Evolutionary conservation across 225 moss, liverwort and hornwort genomes (phyloP).

Genomic region (Bryum argenteum): DNA sequence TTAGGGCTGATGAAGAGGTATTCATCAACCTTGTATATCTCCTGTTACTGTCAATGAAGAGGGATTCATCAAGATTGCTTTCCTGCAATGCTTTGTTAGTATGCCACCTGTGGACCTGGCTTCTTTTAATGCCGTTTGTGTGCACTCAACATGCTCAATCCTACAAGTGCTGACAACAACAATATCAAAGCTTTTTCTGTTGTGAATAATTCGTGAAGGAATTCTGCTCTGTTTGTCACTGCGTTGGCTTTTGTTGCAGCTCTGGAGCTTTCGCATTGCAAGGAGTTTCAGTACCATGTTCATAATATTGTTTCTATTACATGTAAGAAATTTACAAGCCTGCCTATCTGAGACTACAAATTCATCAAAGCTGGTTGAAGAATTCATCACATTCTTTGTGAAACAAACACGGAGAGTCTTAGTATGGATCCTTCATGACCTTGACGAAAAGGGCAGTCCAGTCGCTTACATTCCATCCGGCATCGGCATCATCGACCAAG

Average conservation of each 20-base stretch:
- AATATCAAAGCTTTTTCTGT: too few relatives aligned
- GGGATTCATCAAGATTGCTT: background rate
- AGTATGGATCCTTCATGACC: background rate
- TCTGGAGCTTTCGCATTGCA: too few relatives aligned
- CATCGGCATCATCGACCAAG: background rate
- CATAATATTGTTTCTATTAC: too few relatives aligned
- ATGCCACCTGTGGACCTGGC: background rate
- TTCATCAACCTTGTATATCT: too few relatives aligned
- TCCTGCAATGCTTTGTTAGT: constrained; percentile 18
- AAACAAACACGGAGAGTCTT: background rate
- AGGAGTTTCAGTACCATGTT: too few relatives aligned
- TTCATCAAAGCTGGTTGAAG: background rate
- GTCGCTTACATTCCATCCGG: constrained; percentile 22
- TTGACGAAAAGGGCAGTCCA: constrained; percentile 4
- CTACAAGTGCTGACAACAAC: too few relatives aligned
- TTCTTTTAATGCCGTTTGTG: too few relatives aligned
- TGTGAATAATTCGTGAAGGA: too few relatives aligned
- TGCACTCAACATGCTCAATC: too few relatives aligned
- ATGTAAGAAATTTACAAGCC: background rate
- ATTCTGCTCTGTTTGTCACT: too few relatives aligned
- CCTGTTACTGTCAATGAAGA: background rate
- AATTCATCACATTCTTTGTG: background rate
- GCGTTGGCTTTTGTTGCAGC: too few relatives aligned
- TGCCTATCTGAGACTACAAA: background rate
- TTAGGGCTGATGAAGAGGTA: too few relatives aligned